Evolutionary conservation across 768 basidiomycete species (phyloP).

Genomic region (Leccinum aurantiacum): DNA sequence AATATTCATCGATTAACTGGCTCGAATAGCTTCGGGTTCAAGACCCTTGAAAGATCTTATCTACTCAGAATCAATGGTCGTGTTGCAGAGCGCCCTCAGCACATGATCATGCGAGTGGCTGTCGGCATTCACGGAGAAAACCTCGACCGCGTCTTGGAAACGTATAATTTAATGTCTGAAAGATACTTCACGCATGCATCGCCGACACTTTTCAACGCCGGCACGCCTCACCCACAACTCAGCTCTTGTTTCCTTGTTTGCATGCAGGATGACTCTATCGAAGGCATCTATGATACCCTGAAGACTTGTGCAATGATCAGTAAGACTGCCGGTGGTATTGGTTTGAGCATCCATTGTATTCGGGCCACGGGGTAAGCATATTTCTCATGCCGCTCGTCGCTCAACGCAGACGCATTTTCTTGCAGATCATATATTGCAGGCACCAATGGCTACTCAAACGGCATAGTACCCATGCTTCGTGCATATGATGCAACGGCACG

Average conservation of each 20-base stretch:
- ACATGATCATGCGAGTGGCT: conserved; percentile 99
- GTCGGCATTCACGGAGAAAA: conserved; percentile 94
- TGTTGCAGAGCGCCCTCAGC: conserved; percentile 96
- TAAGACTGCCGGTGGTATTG: conserved; percentile 98
- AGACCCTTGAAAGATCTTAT: conserved; percentile 97
- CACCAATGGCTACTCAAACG: conserved; percentile 98
- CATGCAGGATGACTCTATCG: conserved; percentile 99
- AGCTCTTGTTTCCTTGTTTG: conserved; percentile 96
- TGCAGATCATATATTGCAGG: conserved; percentile 95
- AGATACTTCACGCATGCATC: conserved; percentile 98
- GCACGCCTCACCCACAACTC: conserved; percentile 93
- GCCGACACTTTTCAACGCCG: conserved; percentile 97
- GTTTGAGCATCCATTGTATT: conserved; percentile 93
- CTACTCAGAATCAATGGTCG: conserved; percentile 91
- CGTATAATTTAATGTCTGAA: conserved; percentile 96
- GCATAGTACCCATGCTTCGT: conserved; percentile 98
- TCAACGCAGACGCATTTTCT: conserved; percentile 1
- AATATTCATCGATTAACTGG: neutral
- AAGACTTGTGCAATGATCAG: conserved; percentile 99
- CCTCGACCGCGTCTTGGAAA: conserved; percentile 86
- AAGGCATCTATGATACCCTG: conserved; percentile 98
- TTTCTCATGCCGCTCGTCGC: neutral
- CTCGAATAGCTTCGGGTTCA: conserved; percentile 88
- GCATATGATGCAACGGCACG: conserved; percentile 97
- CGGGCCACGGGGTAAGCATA: conserved; percentile 84